Evolutionary conservation across 2,329 filamentous ascomycete genomes (phyloP).

Genomic region (Penicillium sp.): DNA sequence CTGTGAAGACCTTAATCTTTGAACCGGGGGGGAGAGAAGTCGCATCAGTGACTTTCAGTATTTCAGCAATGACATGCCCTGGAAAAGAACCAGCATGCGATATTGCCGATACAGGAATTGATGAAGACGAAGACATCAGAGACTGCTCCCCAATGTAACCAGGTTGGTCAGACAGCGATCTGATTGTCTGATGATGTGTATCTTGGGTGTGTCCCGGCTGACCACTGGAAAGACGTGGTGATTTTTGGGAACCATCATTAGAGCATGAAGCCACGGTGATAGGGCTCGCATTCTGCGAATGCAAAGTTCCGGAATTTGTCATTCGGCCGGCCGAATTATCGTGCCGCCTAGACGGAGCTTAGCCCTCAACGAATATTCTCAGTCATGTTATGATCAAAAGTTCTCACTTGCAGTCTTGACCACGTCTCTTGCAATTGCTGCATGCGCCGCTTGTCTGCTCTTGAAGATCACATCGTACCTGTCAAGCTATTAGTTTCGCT

Average conservation of each 20-base stretch:
- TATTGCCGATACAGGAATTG: background rate
- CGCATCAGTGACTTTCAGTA: background rate
- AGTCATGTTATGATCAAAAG: background rate
- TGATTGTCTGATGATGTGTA: background rate
- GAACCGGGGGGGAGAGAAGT: background rate
- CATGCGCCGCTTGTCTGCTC: background rate
- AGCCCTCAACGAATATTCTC: background rate
- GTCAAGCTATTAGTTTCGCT: background rate
- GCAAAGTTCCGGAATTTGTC: background rate
- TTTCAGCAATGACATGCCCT: background rate
- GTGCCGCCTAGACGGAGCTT: background rate
- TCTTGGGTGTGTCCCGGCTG: background rate
- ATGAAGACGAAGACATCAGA: background rate
- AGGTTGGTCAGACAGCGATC: background rate
- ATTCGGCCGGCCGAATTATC: background rate
- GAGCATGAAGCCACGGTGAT: background rate
- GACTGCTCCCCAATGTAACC: background rate
- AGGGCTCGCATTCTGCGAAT: background rate
- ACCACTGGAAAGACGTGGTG: background rate
- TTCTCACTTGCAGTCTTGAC: background rate
- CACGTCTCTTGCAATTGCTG: background rate
- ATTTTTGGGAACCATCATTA: background rate
- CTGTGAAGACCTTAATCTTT: background rate
- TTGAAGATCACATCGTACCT: background rate
- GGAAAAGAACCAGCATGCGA: background rate